phyloP scores from a whole-genome alignment of 208 protist species.

The Sergeia podlipaevii region DNA sequence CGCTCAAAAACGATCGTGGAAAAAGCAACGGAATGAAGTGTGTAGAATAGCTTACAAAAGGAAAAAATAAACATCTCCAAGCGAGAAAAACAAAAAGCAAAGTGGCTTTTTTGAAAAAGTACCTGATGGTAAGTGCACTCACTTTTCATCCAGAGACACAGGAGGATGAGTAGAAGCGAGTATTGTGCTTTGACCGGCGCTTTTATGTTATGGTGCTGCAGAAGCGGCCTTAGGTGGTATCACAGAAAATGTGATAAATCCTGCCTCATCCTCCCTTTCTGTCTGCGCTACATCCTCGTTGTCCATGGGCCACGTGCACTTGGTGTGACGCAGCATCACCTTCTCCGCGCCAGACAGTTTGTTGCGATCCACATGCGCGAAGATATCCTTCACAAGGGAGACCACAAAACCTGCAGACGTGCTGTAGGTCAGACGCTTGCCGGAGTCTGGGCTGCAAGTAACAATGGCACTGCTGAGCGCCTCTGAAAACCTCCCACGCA shows the following conservation, averaged over 20 bases:
- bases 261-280: conserved; percentile 10
- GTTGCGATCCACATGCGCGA: conserved; percentile 23
- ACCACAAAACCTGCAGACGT: conserved; percentile 35
- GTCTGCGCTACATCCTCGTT: not conserved
- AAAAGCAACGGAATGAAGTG: not conserved
- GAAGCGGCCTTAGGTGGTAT: not conserved
- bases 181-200: too few species aligned
- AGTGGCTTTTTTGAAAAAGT: too few species aligned
- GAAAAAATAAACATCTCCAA: too few species aligned
- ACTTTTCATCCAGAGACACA: too few species aligned
- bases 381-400: conserved; percentile 22
- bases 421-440: conserved; percentile 40
- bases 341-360: conserved; percentile 48
- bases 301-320: too few species aligned
- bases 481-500: conserved; percentile 59
- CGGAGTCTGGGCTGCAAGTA: conserved; percentile 25
- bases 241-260: conserved; percentile 29
- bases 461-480: conserved; percentile 36
- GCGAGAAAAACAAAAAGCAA: too few species aligned
- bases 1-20: not conserved
- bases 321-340: conserved; percentile 10
- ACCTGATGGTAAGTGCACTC: too few species aligned
- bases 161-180: too few species aligned
- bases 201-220: too few species aligned
- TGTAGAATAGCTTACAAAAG: not conserved